Conservation (phyloP, 805 yeast genomes). For the Starmerella geochares region DNA sequence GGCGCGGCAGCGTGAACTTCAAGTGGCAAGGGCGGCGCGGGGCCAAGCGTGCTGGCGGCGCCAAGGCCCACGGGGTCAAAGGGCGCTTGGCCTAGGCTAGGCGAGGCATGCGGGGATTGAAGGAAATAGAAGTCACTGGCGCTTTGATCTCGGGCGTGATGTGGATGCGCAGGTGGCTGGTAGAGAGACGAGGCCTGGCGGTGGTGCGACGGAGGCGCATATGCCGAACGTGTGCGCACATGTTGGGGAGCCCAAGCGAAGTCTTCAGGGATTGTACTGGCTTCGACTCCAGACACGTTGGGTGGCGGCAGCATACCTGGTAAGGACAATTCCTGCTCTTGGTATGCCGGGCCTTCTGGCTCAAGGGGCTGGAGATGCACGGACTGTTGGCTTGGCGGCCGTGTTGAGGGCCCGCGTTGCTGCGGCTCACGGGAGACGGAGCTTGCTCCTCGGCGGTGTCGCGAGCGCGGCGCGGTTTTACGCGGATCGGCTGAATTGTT, state of each 20-base stretch:
- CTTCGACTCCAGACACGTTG: background rate
- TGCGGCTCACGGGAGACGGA: background rate
- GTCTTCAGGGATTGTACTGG: background rate
- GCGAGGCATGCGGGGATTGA: slow-evolving; percentile 14
- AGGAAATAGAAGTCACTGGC: slow-evolving; percentile 16
- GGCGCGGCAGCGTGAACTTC: background rate
- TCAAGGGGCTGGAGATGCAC: background rate
- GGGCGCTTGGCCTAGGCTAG: slow-evolving; percentile 3
- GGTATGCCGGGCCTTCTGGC: background rate
- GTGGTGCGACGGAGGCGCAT: slow-evolving; percentile 13
- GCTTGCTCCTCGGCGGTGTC: background rate
- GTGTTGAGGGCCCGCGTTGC: background rate
- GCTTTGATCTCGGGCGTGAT: slow-evolving; percentile 11
- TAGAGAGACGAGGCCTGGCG: slow-evolving; percentile 1
- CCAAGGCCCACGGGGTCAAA: background rate
- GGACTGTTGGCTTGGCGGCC: background rate
- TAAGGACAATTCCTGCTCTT: background rate
- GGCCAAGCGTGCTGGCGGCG: background rate
- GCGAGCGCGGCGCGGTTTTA: background rate
- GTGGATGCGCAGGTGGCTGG: slow-evolving; percentile 3
- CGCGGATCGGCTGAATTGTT: slow-evolving; percentile 1
- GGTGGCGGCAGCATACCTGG: background rate
- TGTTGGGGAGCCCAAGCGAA: slow-evolving; percentile 6
- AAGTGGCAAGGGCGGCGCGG: background rate
- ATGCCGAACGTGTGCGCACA: slow-evolving; percentile 5